Evolutionary conservation across 2,329 filamentous ascomycete species (phyloP), one percentile per base, ranked within the genome.

Genomic region (Dothideomycetes sp.): DNA sequence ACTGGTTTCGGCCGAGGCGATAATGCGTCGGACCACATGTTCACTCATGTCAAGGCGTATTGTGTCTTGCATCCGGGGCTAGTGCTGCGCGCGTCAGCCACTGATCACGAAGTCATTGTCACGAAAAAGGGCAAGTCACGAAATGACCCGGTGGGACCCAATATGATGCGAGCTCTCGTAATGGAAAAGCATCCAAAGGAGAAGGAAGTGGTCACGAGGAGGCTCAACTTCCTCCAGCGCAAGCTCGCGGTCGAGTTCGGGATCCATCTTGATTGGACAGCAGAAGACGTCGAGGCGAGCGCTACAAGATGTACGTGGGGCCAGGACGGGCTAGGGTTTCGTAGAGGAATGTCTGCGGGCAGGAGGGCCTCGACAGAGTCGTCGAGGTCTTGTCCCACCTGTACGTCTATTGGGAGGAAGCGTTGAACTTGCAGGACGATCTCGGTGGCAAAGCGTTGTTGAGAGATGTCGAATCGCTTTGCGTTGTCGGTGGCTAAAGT

Each of bases 41-140:
- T 22, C 33, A 41, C 39, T 1, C 39, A 41, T 10, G n/a, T 41
- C 15, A 41, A 37, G 16, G 29, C 27, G 3, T 41, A 19, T 5
- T 16, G 36, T 3, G 29, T 31, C 5, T n/a, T n/a, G n/a, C n/a
- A n/a, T n/a, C n/a, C n/a, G n/a, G n/a, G n/a, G 5, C 4, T 9
- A 22, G 36, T 19, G 18, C 31, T 5, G 4, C 32, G 2, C 33
- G 31, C 5, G 33, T 36, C 24, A 34, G 29, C 5, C 32, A 35
- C 24, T 12, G 7, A 12, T 19, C 12, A 31, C 10, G 15, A 31
- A 9, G 7, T 12, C 5, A 17, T 8, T 12, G 5, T 16, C 8
- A 7, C 5, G 15, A 39, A 39, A n/a, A 39, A 34, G 11, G 30
- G 27, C 33, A 40, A 27, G 10, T 22, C 31, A 4, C 32, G 39